Evolutionary conservation across 2,329 filamentous ascomycete genomes (phyloP), one percentile per base, ranked within the genome.

Genomic region (Sporothrix protearum): DNA sequence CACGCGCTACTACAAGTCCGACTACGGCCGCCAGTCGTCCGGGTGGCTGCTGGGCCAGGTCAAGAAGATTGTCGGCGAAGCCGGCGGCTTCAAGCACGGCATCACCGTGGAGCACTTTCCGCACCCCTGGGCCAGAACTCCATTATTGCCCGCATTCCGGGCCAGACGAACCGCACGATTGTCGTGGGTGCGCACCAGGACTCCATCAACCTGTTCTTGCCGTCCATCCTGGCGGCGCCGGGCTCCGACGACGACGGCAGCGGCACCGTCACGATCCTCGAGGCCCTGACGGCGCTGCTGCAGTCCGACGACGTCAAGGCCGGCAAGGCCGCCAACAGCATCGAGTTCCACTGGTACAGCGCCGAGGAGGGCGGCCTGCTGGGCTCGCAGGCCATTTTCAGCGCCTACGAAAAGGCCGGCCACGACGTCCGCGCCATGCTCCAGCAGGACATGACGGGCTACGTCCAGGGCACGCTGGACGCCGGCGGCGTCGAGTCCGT

Each of bases 401-500:
- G 87, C 68, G 83, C 87, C 8, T 98, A 98, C 78, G 90, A 92
- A 81, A 88, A 90, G 79, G 81, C 87, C 28, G 86, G 87, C 42
- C 87, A 90, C 33, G 89, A 95, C 75, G 86, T 98, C 80, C 96
- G 95, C 83, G 95, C 95, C 45, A 98, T 98, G 96, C 87, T 98
- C 70, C 95, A 98, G 83, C 95, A 98, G 82, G 95, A 98, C 81
- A 98, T 98, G 95, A 97, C 93, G 1, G 95, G 95, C 22, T 97
- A 91, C 79, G 87, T 94, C 5, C 89, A 94, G 79, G 90, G 90
- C 77, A 97, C 94, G 0, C 82, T 96, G 25, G 92, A 96, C 75
- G 91, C 92, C 2, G 94, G 94, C 72, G 86, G 92, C 80, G 87
- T 89, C 5, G 95, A 97, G 84, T 91, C 89, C 61, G 92, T 98